phyloP scores from a whole-genome alignment of 768 basidiomycete genomes.

The Kwoniella newhampshirensis region DNA sequence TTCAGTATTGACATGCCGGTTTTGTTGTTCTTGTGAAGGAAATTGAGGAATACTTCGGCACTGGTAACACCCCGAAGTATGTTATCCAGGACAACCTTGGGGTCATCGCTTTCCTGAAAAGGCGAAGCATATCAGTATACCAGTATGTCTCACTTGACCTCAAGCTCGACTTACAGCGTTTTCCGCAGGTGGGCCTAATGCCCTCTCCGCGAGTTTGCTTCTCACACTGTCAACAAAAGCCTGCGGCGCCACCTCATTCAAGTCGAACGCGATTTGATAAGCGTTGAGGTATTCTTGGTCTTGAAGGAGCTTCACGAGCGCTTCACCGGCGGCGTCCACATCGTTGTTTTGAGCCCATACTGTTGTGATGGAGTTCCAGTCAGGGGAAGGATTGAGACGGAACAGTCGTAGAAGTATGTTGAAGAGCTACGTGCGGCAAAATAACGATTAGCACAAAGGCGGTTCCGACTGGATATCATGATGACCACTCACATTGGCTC shows the following conservation, averaged over 20 bases:
- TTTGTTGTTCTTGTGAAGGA: constrained; percentile 90
- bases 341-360: constrained; percentile 85
- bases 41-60: constrained; percentile 89
- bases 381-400: constrained; percentile 64
- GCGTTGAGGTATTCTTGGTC: constrained; percentile 67
- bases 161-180: constrained; percentile 19
- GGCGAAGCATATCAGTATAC: constrained; percentile 1
- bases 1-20: constrained; percentile 88
- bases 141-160: not conserved
- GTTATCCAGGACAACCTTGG: constrained; percentile 62
- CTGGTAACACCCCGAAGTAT: constrained; percentile 90
- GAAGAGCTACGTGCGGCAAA: constrained; percentile 50
- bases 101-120: constrained; percentile 24
- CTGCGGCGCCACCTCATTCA: constrained; percentile 89
- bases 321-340: constrained; percentile 52
- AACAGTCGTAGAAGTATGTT: constrained; percentile 71
- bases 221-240: constrained; percentile 82
- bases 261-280: constrained; percentile 93
- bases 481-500: constrained; percentile 46
- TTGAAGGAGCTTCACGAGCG: constrained; percentile 33
- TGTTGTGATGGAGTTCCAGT: constrained; percentile 77
- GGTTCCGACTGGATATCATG: too few relatives aligned
- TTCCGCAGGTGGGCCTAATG: constrained; percentile 23
- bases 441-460: not conserved
- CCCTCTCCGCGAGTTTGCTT: constrained; percentile 23